Base-by-base conservation (phyloP, 169 alveolate genomes). In the Eimeria acervulina region DNA sequence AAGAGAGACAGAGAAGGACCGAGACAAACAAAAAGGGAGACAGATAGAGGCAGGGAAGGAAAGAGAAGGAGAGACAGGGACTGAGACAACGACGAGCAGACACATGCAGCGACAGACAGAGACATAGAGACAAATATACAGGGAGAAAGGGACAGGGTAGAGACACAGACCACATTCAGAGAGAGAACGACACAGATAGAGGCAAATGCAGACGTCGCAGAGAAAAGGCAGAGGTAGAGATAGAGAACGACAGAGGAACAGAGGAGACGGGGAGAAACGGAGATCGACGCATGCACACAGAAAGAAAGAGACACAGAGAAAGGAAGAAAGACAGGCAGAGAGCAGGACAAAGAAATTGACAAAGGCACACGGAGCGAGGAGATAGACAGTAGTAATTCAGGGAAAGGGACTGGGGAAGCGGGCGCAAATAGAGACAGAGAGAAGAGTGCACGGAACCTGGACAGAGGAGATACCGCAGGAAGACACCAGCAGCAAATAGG, bases 321-420 rank as follows among this genome's bases (percentile, higher is more conserved):
- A 63, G 76, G n/a, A n/a, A n/a, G n/a, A n/a, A n/a, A n/a, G n/a
- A n/a, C n/a, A 63, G 76, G 76, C 76, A 72, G 84, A 17, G 47
- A 72, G 47, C 10, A 44, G 38, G 38, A 33, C 47, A 28, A 44
- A 21, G 38, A 33, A 44, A 72, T 21, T 8, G 84, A 63, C 76
- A 63, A 5, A 72, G 38, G 28, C 84, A 76, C 59, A 76, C 19
- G 38, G 59, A 76, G 33, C 31, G 59, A 76, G 52, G 23, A 6
- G 19, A 42, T 3, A 26, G 52, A 31, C 17, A 21, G n/a, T n/a
- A n/a, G n/a, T n/a, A n/a, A n/a, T n/a, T n/a, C n/a, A n/a, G n/a
- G n/a, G n/a, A n/a, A n/a, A n/a, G n/a, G n/a, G n/a, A n/a, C n/a
- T n/a, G n/a, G n/a, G n/a, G n/a, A n/a, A n/a, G n/a, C n/a, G n/a